phyloP scores from a whole-genome alignment of 352 stramenopile genomes.

The Thraustotheca clavata region DNA sequence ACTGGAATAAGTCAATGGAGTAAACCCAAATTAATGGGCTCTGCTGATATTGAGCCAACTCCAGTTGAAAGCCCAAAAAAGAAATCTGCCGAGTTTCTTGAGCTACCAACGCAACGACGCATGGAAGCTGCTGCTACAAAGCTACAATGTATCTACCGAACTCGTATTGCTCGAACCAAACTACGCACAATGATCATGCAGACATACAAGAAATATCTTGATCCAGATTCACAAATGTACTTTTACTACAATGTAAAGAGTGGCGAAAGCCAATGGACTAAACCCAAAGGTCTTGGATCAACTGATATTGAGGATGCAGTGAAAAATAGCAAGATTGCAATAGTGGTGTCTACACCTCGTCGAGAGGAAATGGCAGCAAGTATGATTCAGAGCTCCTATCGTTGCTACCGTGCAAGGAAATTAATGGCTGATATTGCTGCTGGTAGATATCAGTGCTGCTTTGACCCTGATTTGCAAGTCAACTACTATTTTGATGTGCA shows the following conservation, averaged over 20 bases:
- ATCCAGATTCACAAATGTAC: conserved; percentile 33
- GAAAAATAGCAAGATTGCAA: not conserved
- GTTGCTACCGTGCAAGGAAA: not conserved
- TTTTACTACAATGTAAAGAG: conserved; percentile 52
- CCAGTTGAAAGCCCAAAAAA: not conserved
- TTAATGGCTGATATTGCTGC: not conserved
- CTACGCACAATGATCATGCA: conserved; percentile 30
- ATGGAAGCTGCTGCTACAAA: conserved; percentile 22
- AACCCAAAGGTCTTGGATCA: not conserved
- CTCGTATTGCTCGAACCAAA: conserved; percentile 29
- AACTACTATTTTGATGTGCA: conserved; percentile 1
- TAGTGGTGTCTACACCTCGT: not conserved
- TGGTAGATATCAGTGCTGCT: not conserved
- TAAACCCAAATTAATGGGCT: conserved; percentile 21
- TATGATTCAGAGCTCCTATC: conserved; percentile 3
- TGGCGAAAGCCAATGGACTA: conserved; percentile 46
- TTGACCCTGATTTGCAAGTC: conserved; percentile 2
- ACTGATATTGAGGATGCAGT: not conserved
- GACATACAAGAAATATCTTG: conserved; percentile 37
- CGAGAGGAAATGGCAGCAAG: not conserved
- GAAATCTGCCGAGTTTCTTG: not conserved
- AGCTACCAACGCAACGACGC: not conserved
- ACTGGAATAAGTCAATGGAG: conserved; percentile 33
- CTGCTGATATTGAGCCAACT: not conserved
- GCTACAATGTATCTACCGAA: conserved; percentile 36